Conservation (phyloP, 352 stramenopile genomes). For the Peronospora belbahrii region DNA sequence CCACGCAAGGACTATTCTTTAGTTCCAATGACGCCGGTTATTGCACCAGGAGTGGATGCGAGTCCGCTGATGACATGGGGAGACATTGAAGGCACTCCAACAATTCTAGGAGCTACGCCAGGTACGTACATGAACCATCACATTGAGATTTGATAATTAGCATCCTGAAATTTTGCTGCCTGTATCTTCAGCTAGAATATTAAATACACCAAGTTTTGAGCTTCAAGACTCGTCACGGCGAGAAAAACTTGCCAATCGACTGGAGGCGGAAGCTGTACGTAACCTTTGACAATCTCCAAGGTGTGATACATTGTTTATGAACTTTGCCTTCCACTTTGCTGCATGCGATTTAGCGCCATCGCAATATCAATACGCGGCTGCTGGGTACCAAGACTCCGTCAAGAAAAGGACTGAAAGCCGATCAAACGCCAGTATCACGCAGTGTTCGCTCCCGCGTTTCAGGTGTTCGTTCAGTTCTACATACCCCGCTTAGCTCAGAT, state of each 20-base stretch:
- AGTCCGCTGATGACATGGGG: conserved; percentile 84
- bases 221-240: conserved; percentile 51
- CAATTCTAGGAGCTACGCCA: conserved; percentile 39
- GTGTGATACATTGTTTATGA: neutral
- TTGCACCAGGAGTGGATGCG: conserved; percentile 59
- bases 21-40: conserved; percentile 73
- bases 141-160: neutral
- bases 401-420: conserved; percentile 23
- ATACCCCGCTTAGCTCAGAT: conserved; percentile 50
- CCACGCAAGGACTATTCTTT: conserved; percentile 32
- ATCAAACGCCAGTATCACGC: conserved; percentile 19
- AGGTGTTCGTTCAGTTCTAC: conserved; percentile 35
- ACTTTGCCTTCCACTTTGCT: neutral
- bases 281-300: neutral
- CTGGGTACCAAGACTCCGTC: conserved; percentile 15
- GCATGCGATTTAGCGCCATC: conserved; percentile 15
- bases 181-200: conserved; percentile 26
- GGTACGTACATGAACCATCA: conserved; percentile 18
- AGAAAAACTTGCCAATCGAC: conserved; percentile 52
- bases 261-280: conserved; percentile 56
- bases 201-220: conserved; percentile 49
- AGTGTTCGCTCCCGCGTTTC: conserved; percentile 49
- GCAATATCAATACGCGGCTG: conserved; percentile 13
- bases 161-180: neutral
- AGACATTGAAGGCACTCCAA: conserved; percentile 73